Conservation (phyloP, 192 early-diverging fungal species). For the Lunasporangiospora selenospora region DNA sequence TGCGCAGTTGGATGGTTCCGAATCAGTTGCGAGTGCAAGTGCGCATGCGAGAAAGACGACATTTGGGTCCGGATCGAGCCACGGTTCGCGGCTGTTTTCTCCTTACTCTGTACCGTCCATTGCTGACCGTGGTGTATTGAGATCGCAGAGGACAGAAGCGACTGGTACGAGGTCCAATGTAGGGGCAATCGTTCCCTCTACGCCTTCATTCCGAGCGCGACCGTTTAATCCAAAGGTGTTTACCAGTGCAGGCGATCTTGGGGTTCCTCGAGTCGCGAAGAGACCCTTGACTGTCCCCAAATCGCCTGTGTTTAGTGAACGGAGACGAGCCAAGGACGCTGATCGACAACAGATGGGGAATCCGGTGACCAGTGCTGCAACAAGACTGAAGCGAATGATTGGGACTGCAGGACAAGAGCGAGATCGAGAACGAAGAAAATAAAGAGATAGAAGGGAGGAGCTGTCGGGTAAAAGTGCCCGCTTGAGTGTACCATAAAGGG, state of each 20-base stretch:
- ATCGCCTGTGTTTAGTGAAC: slow-evolving; percentile 39
- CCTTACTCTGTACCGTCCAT: slow-evolving; percentile 25
- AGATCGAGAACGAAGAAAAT: too few relatives aligned
- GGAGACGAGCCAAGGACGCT: too few relatives aligned
- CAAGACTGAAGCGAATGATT: slow-evolving; percentile 8
- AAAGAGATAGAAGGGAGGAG: too few relatives aligned
- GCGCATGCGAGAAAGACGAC: too few relatives aligned
- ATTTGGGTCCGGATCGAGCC: too few relatives aligned
- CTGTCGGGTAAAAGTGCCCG: too few relatives aligned
- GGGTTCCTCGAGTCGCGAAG: slow-evolving; percentile 26
- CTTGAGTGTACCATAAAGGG: too few relatives aligned
- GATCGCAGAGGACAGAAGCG: slow-evolving; percentile 13
- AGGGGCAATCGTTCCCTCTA: too few relatives aligned
- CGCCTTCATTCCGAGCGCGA: slow-evolving; percentile 28
- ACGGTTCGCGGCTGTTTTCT: not conserved
- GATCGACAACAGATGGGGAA: slow-evolving; percentile 1
- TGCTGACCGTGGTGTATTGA: slow-evolving; percentile 17
- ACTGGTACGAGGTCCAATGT: too few relatives aligned
- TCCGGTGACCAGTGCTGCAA: slow-evolving; percentile 4
- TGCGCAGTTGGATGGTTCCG: too few relatives aligned
- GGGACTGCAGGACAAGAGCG: slow-evolving; percentile 2
- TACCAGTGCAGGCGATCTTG: slow-evolving; percentile 37
- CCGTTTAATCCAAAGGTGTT: slow-evolving; percentile 36
- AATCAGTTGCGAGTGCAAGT: too few relatives aligned
- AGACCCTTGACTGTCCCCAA: slow-evolving; percentile 21